A percentile compares a stretch with the other conserved stretches of the same genome.
Conservation (phyloP, 2,329 filamentous ascomycete species). For the Aureobasidium sp. region DNA sequence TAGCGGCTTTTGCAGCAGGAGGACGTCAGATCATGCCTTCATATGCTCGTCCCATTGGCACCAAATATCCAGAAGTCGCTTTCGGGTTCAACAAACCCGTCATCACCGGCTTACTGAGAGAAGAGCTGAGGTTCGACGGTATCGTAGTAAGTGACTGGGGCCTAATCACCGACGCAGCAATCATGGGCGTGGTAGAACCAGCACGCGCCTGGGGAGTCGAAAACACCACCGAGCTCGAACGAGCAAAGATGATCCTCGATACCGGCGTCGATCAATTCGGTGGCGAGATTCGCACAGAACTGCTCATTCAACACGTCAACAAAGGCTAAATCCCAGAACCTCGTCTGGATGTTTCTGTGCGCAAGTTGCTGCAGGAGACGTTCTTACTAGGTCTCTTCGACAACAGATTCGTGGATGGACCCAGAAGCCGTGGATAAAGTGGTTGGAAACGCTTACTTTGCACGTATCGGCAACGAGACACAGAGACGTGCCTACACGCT, state of each 20-base stretch:
- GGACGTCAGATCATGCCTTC: slow-evolving; percentile 9
- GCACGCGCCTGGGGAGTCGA: slow-evolving; percentile 4
- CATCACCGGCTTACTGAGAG: background rate
- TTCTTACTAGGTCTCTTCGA: slow-evolving; percentile 2
- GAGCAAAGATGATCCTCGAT: slow-evolving; percentile 1
- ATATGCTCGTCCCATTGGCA: background rate
- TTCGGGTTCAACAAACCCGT: slow-evolving; percentile 7
- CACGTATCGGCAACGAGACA: background rate
- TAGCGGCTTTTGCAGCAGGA: background rate
- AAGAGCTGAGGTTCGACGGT: background rate
- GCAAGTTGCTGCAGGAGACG: background rate
- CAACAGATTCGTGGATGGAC: background rate
- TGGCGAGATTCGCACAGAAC: background rate
- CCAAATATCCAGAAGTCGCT: slow-evolving; percentile 2
- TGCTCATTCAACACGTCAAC: background rate
- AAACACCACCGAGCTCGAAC: slow-evolving; percentile 3
- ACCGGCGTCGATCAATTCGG: slow-evolving; percentile 8
- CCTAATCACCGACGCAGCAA: background rate
- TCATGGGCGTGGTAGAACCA: background rate
- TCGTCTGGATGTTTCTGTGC: background rate
- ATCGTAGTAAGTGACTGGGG: slow-evolving; percentile 9
- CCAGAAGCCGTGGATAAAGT: slow-evolving; percentile 1
- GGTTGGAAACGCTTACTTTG: background rate
- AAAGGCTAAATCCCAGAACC: background rate
- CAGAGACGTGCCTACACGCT: slow-evolving; percentile 5